Evolutionary conservation across 208 protist species (phyloP), one percentile per base, ranked within the genome.

Genomic region (Trypanosoma theileri): DNA sequence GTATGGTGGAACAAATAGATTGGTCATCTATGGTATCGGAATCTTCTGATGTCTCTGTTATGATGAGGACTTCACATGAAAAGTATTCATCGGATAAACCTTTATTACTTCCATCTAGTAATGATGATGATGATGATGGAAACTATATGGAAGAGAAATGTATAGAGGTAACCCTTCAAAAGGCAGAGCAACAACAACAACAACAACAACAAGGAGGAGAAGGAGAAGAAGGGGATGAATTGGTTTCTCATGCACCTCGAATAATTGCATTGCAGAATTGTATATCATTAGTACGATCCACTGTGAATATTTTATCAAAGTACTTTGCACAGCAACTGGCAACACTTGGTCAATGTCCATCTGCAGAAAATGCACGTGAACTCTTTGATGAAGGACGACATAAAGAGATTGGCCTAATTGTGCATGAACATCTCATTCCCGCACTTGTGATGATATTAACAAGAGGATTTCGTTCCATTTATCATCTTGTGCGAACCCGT

Each of bases 351-450:
- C 4, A 48, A 13, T 42, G n/a, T 8, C 55, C 42, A 11, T 57
- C 46, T 4, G 31, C 57, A 48, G 35, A 61, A 16, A 48, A 48
- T 12, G 28, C 65, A 16, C 56, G 62, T 17, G 44, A 21, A 0
- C 66, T 76, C 24, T 83, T 89, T 31, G 84, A 89, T 50, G 84
- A 86, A 54, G 54, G 66, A 54, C 2, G 26, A 19, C 71, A 73
- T 61, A 74, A 72, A 0, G 73, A 63, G 12, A 69, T 80, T 21
- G 69, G 67, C n/a, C 44, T 53, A 7, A 52, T 89, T 7, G 73
- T 82, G 2, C 63, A 75, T 14, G 35, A 71, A 11, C 61, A 60
- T 1, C 41, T 86, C 19, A 58, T 84, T 58, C 80, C 80, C 1
- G 59, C 80, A 4, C 21, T 85, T 14, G 21, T 73, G 26, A 35